Percentiles rank a stretch among this genome's conserved stretches.
phyloP scores from a whole-genome alignment of 768 basidiomycete genomes.

The Amanita polypyramis region DNA sequence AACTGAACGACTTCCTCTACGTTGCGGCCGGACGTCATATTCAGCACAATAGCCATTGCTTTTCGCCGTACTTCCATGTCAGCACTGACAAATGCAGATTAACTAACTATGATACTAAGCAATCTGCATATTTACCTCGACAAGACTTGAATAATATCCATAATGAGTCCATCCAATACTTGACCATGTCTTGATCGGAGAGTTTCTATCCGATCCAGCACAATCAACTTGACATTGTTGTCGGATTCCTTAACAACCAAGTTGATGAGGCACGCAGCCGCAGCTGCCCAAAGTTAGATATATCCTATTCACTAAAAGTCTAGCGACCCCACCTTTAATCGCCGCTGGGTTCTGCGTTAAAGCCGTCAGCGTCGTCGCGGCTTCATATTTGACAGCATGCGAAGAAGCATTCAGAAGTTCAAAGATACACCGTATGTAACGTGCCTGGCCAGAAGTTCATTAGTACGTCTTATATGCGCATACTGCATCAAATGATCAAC shows the following conservation, averaged over 20 bases:
- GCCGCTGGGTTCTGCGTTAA: slow-evolving; percentile 94
- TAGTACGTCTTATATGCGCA: not conserved
- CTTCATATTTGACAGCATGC: slow-evolving; percentile 95
- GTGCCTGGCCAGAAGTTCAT: slow-evolving; percentile 40
- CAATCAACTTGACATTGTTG: slow-evolving; percentile 98
- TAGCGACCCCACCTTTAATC: slow-evolving; percentile 61
- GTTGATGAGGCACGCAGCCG: slow-evolving; percentile 79
- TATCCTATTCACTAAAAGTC: not conserved
- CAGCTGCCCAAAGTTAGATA: slow-evolving; percentile 40
- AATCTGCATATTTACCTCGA: slow-evolving; percentile 39
- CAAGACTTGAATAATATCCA: slow-evolving; percentile 91
- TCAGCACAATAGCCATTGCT: slow-evolving; percentile 80
- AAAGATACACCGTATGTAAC: slow-evolving; percentile 90
- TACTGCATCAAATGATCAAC: slow-evolving; percentile 15
- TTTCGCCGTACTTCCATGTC: slow-evolving; percentile 97
- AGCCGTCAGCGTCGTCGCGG: slow-evolving; percentile 87
- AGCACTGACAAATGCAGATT: slow-evolving; percentile 37
- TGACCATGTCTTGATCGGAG: slow-evolving; percentile 80
- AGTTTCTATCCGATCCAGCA: slow-evolving; percentile 80
- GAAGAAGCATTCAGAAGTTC: slow-evolving; percentile 85
- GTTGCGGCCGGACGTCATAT: slow-evolving; percentile 88
- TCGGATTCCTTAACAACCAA: slow-evolving; percentile 93
- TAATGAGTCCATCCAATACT: slow-evolving; percentile 83
- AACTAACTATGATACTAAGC: slow-evolving; percentile 1
- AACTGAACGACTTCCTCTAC: slow-evolving; percentile 95